Conservation (phyloP, 2,329 filamentous ascomycete genomes). For the Verticillium alfalfae region DNA sequence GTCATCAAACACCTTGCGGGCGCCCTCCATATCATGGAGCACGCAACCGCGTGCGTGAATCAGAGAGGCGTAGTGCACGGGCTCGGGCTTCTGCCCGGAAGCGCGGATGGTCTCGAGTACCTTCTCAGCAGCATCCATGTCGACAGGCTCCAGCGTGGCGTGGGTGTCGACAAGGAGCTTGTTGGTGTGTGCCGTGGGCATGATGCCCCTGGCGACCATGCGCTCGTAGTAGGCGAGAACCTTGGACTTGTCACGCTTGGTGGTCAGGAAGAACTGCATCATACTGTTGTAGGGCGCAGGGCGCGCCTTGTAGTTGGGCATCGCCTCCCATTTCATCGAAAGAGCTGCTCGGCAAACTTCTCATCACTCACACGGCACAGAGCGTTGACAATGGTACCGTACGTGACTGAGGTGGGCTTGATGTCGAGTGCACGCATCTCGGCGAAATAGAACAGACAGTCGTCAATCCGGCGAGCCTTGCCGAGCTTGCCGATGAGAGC, state of each 20-base stretch:
- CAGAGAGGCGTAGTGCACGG: conserved; percentile 91
- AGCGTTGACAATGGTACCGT: conserved; percentile 96
- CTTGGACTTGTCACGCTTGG: conserved; percentile 92
- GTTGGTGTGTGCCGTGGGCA: conserved; percentile 92
- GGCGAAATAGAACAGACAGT: conserved; percentile 95
- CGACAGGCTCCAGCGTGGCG: conserved; percentile 83
- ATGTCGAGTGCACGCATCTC: conserved; percentile 94
- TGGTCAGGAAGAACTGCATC: conserved; percentile 99
- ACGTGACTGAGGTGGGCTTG: conserved; percentile 94
- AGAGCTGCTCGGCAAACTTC: conserved; percentile 94
- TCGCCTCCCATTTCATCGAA: conserved; percentile 99
- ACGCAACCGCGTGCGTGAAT: conserved; percentile 96
- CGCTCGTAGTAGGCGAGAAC: conserved; percentile 92
- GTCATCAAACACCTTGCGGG: conserved; percentile 74
- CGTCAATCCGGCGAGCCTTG: conserved; percentile 95
- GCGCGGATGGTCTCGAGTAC: conserved; percentile 74
- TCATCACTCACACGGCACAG: conserved; percentile 96
- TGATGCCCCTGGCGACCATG: conserved; percentile 82
- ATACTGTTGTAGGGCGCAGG: conserved; percentile 98
- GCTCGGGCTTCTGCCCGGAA: conserved; percentile 72
- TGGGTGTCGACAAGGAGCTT: conserved; percentile 96
- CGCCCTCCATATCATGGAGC: conserved; percentile 82
- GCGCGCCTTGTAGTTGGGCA: conserved; percentile 97
- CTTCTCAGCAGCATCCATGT: conserved; percentile 82
- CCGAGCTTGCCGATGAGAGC: conserved; percentile 96